Conservation (phyloP, 2,329 filamentous ascomycete species). For the Pyrenophora teres region DNA sequence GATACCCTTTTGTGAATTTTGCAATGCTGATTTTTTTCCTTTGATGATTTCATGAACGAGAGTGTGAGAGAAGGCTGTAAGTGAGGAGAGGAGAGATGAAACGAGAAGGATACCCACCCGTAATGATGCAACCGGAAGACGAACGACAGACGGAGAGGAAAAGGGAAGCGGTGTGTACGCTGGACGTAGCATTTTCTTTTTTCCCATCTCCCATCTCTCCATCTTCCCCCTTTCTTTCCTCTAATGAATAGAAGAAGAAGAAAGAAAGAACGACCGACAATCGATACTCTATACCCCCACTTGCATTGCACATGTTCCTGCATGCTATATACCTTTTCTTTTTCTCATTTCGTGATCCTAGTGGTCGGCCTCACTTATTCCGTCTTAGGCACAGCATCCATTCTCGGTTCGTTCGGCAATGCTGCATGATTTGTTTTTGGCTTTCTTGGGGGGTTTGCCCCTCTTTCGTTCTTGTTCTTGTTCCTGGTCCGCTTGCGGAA, state of each 20-base stretch:
- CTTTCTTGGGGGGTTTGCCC: too few relatives aligned
- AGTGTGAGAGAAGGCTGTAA: background rate
- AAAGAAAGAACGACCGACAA: too few relatives aligned
- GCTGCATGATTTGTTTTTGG: background rate
- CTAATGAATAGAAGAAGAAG: too few relatives aligned
- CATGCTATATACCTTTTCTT: too few relatives aligned
- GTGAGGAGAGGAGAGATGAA: background rate
- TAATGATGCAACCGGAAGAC: background rate
- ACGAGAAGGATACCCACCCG: constrained; percentile 2
- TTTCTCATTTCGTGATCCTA: too few relatives aligned
- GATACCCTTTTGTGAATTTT: constrained; percentile 21
- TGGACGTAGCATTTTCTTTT: background rate
- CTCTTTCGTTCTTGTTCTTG: too few relatives aligned
- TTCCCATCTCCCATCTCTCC: background rate
- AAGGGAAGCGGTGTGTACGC: background rate
- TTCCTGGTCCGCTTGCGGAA: too few relatives aligned
- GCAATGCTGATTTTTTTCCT: background rate
- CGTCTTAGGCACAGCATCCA: background rate
- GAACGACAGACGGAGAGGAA: background rate
- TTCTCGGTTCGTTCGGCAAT: background rate
- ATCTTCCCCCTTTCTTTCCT: too few relatives aligned
- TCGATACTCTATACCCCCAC: too few relatives aligned
- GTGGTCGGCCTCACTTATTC: too few relatives aligned
- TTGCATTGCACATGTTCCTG: too few relatives aligned
- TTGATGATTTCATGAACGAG: constrained; percentile 4